Percentiles rank a stretch among this genome's conserved stretches.
These are phyloP conservation scores for Lachnellula arida DNA, from an alignment of 2,329 filamentous ascomycete species.

Conservation along the genomic window DNA sequence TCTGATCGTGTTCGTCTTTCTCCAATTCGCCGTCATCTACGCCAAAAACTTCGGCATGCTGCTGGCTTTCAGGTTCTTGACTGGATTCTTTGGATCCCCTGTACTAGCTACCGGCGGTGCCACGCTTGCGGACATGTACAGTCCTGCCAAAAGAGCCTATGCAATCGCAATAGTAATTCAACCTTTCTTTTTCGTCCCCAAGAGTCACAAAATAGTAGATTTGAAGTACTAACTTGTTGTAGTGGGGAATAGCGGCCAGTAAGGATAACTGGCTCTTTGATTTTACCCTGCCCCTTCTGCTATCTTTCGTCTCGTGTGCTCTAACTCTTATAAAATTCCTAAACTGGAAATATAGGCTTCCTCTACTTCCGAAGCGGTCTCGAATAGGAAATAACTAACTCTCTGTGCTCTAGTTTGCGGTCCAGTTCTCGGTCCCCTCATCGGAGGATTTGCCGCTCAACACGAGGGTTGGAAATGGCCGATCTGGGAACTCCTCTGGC, in stretches of 20 bases:
- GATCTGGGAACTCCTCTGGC: slow-evolving; percentile 55
- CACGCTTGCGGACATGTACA: slow-evolving; percentile 44
- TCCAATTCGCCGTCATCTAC: slow-evolving; percentile 44
- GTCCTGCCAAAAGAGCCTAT: slow-evolving; percentile 51
- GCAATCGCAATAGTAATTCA: slow-evolving; percentile 41
- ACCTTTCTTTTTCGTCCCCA: too few relatives aligned
- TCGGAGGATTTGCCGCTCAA: slow-evolving; percentile 55
- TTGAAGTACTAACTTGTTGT: too few relatives aligned
- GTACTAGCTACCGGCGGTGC: slow-evolving; percentile 56
- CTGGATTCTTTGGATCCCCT: slow-evolving; percentile 59
- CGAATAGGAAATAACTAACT: too few relatives aligned
- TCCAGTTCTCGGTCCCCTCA: slow-evolving; percentile 54
- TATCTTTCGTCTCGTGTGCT: slow-evolving; percentile 8
- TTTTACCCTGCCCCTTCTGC: slow-evolving; percentile 22
- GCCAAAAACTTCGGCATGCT: slow-evolving; percentile 48
- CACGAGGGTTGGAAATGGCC: slow-evolving; percentile 57
- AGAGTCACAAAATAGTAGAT: too few relatives aligned
- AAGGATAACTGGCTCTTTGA: too few relatives aligned
- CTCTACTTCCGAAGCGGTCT: too few relatives aligned
- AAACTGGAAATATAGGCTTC: too few relatives aligned
- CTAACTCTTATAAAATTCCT: too few relatives aligned
- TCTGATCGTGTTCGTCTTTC: slow-evolving; percentile 59
- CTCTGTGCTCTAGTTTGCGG: slow-evolving; percentile 24
- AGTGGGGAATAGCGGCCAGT: too few relatives aligned
- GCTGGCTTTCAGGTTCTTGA: slow-evolving; percentile 55